Conservation (phyloP, 2,329 filamentous ascomycete genomes). For the Aspergillus chevalieri region DNA sequence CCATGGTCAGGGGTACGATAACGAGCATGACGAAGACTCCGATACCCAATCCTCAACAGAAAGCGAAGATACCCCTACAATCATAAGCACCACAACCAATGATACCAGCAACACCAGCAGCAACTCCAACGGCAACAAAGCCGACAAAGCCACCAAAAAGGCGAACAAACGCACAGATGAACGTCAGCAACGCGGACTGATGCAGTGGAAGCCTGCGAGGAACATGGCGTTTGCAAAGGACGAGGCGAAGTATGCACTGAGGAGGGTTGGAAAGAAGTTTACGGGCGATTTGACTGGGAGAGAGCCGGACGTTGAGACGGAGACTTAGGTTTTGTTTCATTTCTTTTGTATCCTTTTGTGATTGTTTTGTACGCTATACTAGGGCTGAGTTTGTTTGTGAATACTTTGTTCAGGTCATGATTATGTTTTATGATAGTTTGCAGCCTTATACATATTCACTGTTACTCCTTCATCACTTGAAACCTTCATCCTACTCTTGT, state of each 20-base stretch:
- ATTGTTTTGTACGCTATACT: too few relatives aligned
- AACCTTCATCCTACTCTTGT: neutral
- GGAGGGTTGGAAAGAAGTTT: slow-evolving; percentile 69
- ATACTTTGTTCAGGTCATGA: too few relatives aligned
- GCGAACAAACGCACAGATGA: slow-evolving; percentile 53
- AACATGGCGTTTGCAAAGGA: slow-evolving; percentile 84
- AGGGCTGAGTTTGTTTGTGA: too few relatives aligned
- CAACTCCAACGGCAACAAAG: slow-evolving; percentile 5
- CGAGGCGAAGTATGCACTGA: slow-evolving; percentile 71
- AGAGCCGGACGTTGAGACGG: slow-evolving; percentile 83
- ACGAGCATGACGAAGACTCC: neutral
- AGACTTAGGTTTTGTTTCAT: slow-evolving; percentile 30
- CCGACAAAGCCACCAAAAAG: slow-evolving; percentile 15
- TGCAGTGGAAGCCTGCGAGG: slow-evolving; percentile 91
- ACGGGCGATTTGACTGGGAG: slow-evolving; percentile 63
- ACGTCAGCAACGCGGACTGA: slow-evolving; percentile 78
- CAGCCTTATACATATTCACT: too few relatives aligned
- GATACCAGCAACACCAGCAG: slow-evolving; percentile 1
- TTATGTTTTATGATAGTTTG: too few relatives aligned
- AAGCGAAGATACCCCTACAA: neutral
- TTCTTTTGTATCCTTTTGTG: too few relatives aligned
- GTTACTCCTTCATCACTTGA: neutral
- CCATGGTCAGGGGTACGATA: slow-evolving; percentile 4
- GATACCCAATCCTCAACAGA: neutral
- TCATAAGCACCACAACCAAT: neutral